Conservation (phyloP, 2,329 filamentous ascomycete species). For the Fusarium pilosicola region DNA sequence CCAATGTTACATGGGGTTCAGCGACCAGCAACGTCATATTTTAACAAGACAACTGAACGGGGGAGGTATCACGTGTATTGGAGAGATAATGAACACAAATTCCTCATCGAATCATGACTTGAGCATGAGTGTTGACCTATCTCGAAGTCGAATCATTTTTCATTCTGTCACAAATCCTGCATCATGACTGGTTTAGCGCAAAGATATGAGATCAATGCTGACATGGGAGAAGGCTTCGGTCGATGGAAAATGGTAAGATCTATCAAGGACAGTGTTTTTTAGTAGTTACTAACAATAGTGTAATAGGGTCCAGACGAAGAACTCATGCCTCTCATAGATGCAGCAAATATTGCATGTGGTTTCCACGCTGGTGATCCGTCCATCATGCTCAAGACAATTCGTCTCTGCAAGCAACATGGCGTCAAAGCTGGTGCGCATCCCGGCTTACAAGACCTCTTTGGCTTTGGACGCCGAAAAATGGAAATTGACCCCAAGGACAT, state of each 20-base stretch:
- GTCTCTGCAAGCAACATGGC: constrained; percentile 65
- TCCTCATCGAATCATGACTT: not conserved
- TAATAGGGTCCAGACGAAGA: constrained; percentile 62
- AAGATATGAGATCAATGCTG: not conserved
- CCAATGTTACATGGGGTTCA: not conserved
- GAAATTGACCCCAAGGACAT: constrained; percentile 66
- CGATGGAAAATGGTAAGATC: not conserved
- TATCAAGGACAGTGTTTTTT: not conserved
- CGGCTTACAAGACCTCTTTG: constrained; percentile 71
- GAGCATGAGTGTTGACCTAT: not conserved
- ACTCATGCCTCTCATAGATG: constrained; percentile 68
- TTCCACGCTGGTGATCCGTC: constrained; percentile 69
- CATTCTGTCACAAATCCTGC: not conserved
- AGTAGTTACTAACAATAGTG: not conserved
- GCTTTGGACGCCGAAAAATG: constrained; percentile 72
- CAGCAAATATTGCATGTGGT: constrained; percentile 71
- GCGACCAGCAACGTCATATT: not conserved
- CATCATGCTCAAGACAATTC: constrained; percentile 71
- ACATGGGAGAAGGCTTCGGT: constrained; percentile 2
- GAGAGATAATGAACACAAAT: not conserved
- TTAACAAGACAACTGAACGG: not conserved
- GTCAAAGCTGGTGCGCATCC: constrained; percentile 71
- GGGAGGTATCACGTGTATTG: not conserved
- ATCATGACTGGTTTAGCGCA: not conserved
- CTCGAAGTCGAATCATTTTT: not conserved